Conservation (phyloP, 2,329 filamentous ascomycete species). For the Cercospora nicotianae region DNA sequence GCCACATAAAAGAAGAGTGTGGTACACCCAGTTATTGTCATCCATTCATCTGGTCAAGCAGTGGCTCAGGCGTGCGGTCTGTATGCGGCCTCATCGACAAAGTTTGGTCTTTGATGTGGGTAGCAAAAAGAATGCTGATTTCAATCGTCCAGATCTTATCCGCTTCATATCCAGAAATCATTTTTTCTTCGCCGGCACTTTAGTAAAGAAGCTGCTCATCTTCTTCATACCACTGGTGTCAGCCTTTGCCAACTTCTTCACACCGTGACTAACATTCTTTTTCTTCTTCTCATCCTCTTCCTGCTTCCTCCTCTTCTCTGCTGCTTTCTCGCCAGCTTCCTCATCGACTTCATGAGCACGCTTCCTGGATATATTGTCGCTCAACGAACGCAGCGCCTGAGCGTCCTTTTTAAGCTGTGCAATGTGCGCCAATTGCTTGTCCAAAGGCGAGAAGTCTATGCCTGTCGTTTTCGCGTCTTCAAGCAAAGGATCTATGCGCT, state of each 20-base stretch:
- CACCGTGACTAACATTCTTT: conserved; percentile 73
- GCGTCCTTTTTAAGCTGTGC: conserved; percentile 70
- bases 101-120: neutral
- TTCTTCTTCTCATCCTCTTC: conserved; percentile 88
- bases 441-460: conserved; percentile 69
- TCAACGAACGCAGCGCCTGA: conserved; percentile 64
- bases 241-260: conserved; percentile 83
- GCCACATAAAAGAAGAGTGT: neutral
- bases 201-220: conserved; percentile 90
- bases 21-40: neutral
- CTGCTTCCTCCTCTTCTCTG: conserved; percentile 76
- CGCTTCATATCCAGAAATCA: neutral
- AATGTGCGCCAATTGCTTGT: conserved; percentile 67
- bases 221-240: conserved; percentile 95
- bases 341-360: conserved; percentile 60
- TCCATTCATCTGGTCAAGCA: neutral
- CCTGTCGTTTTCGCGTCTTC: conserved; percentile 28
- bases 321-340: conserved; percentile 58
- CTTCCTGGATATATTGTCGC: conserved; percentile 69
- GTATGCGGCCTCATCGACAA: neutral
- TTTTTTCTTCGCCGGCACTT: conserved; percentile 42
- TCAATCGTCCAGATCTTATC: neutral
- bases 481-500: conserved; percentile 49
- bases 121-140: neutral
- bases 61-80: neutral